These are phyloP conservation scores for Penicillium sp. DNA, from an alignment of 2,329 filamentous ascomycete genomes.

Conservation along the genomic window DNA sequence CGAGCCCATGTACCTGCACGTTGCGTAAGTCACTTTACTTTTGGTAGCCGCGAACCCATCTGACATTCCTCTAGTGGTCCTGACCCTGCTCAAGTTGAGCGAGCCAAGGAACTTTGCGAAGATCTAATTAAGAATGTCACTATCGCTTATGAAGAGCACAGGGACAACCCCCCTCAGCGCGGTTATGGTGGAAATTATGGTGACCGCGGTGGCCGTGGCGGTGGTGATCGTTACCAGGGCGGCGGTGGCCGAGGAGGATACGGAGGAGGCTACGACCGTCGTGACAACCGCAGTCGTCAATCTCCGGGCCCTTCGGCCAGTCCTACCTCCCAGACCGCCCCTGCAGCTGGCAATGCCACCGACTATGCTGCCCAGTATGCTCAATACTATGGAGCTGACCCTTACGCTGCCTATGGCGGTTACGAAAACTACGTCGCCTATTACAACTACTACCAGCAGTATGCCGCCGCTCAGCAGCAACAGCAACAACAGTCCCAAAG, in stretches of 20 bases:
- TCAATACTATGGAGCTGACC: slow-evolving; percentile 78
- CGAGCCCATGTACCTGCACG: slow-evolving; percentile 94
- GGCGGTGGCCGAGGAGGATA: slow-evolving; percentile 27
- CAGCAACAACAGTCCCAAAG: slow-evolving; percentile 46
- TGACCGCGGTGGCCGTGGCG: slow-evolving; percentile 33
- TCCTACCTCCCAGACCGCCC: slow-evolving; percentile 44
- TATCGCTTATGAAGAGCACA: slow-evolving; percentile 87
- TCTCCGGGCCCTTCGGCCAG: slow-evolving; percentile 45
- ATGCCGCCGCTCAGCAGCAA: slow-evolving; percentile 47
- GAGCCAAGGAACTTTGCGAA: slow-evolving; percentile 83
- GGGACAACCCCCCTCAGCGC: slow-evolving; percentile 70
- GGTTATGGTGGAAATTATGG: slow-evolving; percentile 54
- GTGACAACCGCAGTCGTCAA: slow-evolving; percentile 39
- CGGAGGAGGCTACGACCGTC: slow-evolving; percentile 34
- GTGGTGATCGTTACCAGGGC: slow-evolving; percentile 34
- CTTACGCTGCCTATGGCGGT: slow-evolving; percentile 87
- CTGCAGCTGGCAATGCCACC: slow-evolving; percentile 39
- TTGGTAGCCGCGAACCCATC: background rate
- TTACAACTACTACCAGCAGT: slow-evolving; percentile 70
- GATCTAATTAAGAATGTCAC: slow-evolving; percentile 84
- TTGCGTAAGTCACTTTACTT: slow-evolving; percentile 59
- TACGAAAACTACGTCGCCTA: slow-evolving; percentile 68
- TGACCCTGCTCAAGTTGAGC: slow-evolving; percentile 78
- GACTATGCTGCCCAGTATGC: slow-evolving; percentile 82
- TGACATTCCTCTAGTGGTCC: slow-evolving; percentile 59